Evolutionary conservation across 345 rosid species (phyloP), one percentile per base, ranked within the genome.

Genomic region (Firmiana major): DNA sequence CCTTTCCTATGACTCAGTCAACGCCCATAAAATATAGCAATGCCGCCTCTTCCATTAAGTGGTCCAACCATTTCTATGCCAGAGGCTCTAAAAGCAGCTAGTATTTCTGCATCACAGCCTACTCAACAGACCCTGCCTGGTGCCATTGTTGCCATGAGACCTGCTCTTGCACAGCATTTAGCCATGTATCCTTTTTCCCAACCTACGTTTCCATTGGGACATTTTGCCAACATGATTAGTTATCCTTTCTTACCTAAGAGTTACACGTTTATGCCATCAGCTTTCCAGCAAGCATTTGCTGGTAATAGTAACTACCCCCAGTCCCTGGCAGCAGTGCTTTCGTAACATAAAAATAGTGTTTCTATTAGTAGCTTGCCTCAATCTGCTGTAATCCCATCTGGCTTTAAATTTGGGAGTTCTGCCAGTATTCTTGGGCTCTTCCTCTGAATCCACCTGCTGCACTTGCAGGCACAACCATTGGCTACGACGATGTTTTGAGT

Each of bases 161-260:
- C 97, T 36, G 79, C 90, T 75, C 88, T 88, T 79, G 97, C 94
- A 0, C 99, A 94, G 75, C 99, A 92, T 83, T 90, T 96, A 79
- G 86, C 97, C 42, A 84, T 93, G 91, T 98, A 92, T 80, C 92
- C 96, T 21, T 96, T 93, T 85, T 86, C 97, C 10, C 99, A 96
- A 71, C 98, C 92, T 77, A 82, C 92, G 19, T 87, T 93, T 83
- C 94, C 97, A 21, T 67, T 95, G 87, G 92, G 94, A 42, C 97
- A 86, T 75, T 93, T 84, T 74, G 85, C 99, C 40, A 96, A 93
- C 82, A 92, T 96, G 98, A 87, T 93, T 53, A 78, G 97, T 66
- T 93, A 96, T 79, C 97, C 97, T 38, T 85, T 90, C 78, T 79
- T 93, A 87, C 94, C 99, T 75, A 98, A 90, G 89, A 93, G 93